Evolutionary conservation across 768 basidiomycete genomes (phyloP).

Genomic region (Amylocystis lapponica): DNA sequence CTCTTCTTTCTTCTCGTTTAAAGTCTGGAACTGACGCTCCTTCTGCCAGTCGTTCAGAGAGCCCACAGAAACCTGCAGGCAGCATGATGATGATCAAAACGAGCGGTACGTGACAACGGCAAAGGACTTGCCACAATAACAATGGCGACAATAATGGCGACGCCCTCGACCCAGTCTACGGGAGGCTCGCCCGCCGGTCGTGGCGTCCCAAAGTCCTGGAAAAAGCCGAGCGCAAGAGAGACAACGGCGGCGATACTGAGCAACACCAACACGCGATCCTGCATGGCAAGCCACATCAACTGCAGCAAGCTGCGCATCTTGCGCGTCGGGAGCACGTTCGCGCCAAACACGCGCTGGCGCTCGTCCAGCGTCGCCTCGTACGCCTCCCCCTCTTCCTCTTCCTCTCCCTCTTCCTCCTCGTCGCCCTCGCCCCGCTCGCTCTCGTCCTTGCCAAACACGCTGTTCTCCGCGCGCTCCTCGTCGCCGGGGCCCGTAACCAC

Average conservation of each 20-base stretch:
- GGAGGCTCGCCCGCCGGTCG: slow-evolving; percentile 56
- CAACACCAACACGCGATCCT: slow-evolving; percentile 64
- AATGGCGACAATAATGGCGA: slow-evolving; percentile 74
- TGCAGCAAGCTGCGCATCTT: slow-evolving; percentile 42
- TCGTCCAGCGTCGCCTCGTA: slow-evolving; percentile 35
- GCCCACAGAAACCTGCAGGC: slow-evolving; percentile 71
- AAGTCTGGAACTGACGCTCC: slow-evolving; percentile 87
- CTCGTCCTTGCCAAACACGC: background rate
- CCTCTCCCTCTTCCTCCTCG: slow-evolving; percentile 3
- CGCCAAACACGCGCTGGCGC: slow-evolving; percentile 44
- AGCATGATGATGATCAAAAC: background rate
- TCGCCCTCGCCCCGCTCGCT: background rate
- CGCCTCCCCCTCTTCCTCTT: slow-evolving; percentile 13
- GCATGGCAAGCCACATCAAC: slow-evolving; percentile 58
- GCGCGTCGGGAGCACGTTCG: slow-evolving; percentile 43
- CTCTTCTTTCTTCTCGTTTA: slow-evolving; percentile 96
- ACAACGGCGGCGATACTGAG: slow-evolving; percentile 90
- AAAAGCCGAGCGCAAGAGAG: slow-evolving; percentile 89
- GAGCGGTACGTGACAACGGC: background rate
- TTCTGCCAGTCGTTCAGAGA: slow-evolving; percentile 98
- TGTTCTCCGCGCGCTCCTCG: slow-evolving; percentile 8
- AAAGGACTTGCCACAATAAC: slow-evolving; percentile 57
- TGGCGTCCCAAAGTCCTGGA: slow-evolving; percentile 83
- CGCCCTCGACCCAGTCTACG: slow-evolving; percentile 97
- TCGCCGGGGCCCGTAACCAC: slow-evolving; percentile 19